Evolutionary conservation across 345 rosid genomes (phyloP).

Genomic region (Citrus unshiu): DNA sequence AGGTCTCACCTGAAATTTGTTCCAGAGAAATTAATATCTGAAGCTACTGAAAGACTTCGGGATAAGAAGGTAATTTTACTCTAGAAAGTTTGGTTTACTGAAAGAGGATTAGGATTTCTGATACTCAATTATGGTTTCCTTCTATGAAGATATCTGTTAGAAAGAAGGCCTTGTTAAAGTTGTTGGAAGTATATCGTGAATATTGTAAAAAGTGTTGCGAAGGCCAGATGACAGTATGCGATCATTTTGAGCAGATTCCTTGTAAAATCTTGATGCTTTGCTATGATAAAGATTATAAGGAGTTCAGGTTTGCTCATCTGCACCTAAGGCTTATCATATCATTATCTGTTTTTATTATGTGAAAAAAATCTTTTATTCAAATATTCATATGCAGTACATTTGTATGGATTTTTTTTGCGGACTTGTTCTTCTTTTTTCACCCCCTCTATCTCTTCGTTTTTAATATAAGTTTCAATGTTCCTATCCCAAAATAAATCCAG

Average conservation of each 20-base stretch:
- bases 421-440: no score
- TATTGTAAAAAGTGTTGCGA: constrained; percentile 76
- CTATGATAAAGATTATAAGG: constrained; percentile 71
- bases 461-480: background rate
- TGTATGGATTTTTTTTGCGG: background rate
- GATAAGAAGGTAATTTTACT: constrained; percentile 75
- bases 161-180: constrained; percentile 76
- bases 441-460: background rate
- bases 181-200: constrained; percentile 74
- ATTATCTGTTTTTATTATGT: background rate
- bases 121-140: constrained; percentile 18
- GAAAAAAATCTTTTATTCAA: background rate
- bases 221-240: constrained; percentile 48
- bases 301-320: constrained; percentile 51
- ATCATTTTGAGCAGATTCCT: constrained; percentile 78
- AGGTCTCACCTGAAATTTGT: constrained; percentile 46
- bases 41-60: constrained; percentile 75
- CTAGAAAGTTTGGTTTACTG: background rate
- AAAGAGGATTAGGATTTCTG: constrained; percentile 1
- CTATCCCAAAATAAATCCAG: constrained; percentile 21
- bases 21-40: constrained; percentile 55
- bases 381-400: constrained; percentile 29
- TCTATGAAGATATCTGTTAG: constrained; percentile 67
- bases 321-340: constrained; percentile 10
- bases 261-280: constrained; percentile 81